Base-by-base conservation (phyloP, 2,329 filamentous ascomycete species). In the Raffaelea ambrosiae region DNA sequence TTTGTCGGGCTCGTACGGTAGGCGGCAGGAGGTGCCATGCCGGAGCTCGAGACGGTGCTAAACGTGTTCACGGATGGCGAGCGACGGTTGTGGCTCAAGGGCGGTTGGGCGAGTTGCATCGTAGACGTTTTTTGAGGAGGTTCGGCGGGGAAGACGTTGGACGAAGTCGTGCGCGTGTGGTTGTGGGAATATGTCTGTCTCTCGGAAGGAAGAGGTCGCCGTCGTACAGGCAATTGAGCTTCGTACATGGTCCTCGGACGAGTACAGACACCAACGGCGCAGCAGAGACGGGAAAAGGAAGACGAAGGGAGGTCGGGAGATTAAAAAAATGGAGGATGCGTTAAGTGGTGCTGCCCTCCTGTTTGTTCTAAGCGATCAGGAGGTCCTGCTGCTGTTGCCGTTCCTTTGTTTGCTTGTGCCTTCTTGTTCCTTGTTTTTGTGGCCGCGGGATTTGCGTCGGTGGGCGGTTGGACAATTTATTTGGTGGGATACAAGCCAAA, bases 21-120 rank as follows among this genome's bases (percentile, higher is more conserved):
- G 55, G 70, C 74, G 53, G 69, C 77, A 56, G 73, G 79, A 55
- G 71, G 79, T 51, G 61, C 66, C 56, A 60, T 61, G 42, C 63
- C 66, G 50, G 61, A 69, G 57, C 76, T 80, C 18, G 76, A 82
- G 44, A 82, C 76, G 48, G 85, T 89, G 60, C 80, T 84, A 61
- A 81, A 79, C 20, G 76, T 80, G 69, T 86, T 72, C 65, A 88
- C 66, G 65, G 84, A 67, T 64, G 88, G 69, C 63, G 83, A 74
- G 56, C 77, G 74, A 53, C 77, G 74, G 46, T 66, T 69, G 56
- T 76, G 69, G 48, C 62, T 62, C 14, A 52, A 51, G 9, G 60
- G 65, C 21, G 60, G 59, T 41, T 65, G 60, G 58, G 57, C 62
- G 57, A 55, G 59, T 44, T 59, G 57, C 50, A 57, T 57, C 8